phyloP scores from a whole-genome alignment of 768 basidiomycete species.

The Phaeotremella skinneri region DNA sequence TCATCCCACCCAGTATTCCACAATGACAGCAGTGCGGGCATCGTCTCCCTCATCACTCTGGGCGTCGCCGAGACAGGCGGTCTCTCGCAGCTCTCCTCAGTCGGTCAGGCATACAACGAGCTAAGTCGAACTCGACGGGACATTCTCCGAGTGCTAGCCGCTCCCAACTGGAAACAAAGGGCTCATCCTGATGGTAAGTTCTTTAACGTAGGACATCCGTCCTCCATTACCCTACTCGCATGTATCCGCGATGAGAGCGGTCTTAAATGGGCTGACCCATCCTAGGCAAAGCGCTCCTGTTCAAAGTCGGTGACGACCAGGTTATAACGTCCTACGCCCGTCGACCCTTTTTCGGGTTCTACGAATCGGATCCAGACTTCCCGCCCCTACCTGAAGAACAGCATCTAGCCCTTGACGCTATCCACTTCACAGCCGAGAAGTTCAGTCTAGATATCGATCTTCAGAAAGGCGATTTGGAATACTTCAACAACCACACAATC shows the following conservation, averaged over 20 bases:
- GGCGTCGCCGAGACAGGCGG: constrained; percentile 29
- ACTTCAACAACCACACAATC: constrained; percentile 29
- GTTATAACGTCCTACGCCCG: constrained; percentile 27
- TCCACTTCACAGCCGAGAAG: constrained; percentile 34
- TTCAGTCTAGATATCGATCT: constrained; percentile 30
- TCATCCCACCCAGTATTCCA: constrained; percentile 20
- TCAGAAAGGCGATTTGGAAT: constrained; percentile 32
- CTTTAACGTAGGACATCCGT: no score
- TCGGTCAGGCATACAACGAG: constrained; percentile 29
- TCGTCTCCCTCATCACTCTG: constrained; percentile 29
- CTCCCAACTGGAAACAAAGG: constrained; percentile 19
- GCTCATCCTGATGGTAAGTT: constrained; percentile 16
- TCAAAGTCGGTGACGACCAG: constrained; percentile 7
- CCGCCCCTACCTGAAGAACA: constrained; percentile 22
- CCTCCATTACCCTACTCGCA: neutral
- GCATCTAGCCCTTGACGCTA: constrained; percentile 31
- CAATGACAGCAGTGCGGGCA: constrained; percentile 25
- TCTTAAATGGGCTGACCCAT: neutral
- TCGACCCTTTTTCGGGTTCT: constrained; percentile 32
- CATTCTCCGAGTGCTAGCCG: constrained; percentile 27
- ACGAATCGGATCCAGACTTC: constrained; percentile 21
- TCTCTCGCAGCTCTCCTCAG: constrained; percentile 27
- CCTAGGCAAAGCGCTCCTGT: constrained; percentile 11
- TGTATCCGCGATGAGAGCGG: neutral
- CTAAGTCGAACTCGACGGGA: constrained; percentile 21